Percentiles rank a stretch among this genome's conserved stretches.
These are phyloP conservation scores for Fusarium albidum DNA, from an alignment of 2,329 filamentous ascomycete species.

Conservation along the genomic window DNA sequence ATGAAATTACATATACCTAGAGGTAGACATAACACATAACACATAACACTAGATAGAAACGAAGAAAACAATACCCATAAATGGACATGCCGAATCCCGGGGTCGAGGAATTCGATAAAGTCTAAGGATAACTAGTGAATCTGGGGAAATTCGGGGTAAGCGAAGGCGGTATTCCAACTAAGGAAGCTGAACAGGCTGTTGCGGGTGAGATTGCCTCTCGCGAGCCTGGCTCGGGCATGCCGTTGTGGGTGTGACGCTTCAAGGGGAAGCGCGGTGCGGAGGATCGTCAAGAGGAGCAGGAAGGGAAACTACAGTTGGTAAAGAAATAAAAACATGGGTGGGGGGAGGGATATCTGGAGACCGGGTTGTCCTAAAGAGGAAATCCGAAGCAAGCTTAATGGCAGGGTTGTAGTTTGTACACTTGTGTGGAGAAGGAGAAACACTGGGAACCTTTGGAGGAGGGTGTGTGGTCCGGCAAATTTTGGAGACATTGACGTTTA, in stretches of 20 bases:
- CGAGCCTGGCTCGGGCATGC: background rate
- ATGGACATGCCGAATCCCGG: constrained; percentile 9
- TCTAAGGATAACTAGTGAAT: constrained; percentile 1
- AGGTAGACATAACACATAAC: constrained; percentile 15
- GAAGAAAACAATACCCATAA: constrained; percentile 19
- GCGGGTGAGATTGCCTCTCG: constrained; percentile 1
- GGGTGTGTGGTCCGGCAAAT: constrained; percentile 8
- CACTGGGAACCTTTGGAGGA: background rate
- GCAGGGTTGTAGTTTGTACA: background rate
- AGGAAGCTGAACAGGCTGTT: background rate
- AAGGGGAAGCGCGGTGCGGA: constrained; percentile 18
- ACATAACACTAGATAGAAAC: constrained; percentile 27
- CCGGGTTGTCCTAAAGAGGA: constrained; percentile 30
- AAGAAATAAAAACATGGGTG: background rate
- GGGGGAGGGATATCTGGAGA: constrained; percentile 5
- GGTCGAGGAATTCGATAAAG: constrained; percentile 1
- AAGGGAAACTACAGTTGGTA: background rate
- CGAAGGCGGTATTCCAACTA: background rate
- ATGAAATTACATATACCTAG: constrained; percentile 21
- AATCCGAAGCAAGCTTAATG: constrained; percentile 19
- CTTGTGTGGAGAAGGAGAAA: background rate
- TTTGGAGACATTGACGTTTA: background rate
- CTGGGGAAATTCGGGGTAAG: constrained; percentile 18
- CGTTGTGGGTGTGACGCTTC: background rate
- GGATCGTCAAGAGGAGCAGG: constrained; percentile 12